phyloP scores from a whole-genome alignment of 768 basidiomycete genomes.

The Mycena leptocephala region DNA sequence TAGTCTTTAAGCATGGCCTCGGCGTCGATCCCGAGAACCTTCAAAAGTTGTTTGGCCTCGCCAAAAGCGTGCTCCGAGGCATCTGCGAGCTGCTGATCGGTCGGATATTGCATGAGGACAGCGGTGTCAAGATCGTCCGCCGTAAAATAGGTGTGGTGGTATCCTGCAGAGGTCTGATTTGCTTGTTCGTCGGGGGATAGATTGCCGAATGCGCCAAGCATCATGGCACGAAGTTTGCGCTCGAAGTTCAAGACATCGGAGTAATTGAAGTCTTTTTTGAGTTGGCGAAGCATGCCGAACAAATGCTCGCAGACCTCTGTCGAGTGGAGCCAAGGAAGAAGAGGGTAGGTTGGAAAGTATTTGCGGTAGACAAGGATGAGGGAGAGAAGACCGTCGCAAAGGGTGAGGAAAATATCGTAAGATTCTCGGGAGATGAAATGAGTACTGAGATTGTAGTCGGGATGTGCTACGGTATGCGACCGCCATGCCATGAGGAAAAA shows the following conservation, averaged over 20 bases:
- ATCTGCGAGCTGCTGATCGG: constrained; percentile 30
- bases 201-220: constrained; percentile 29
- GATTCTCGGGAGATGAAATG: constrained; percentile 44
- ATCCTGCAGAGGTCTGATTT: constrained; percentile 36
- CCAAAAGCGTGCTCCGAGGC: neutral
- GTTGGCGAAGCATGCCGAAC: too few relatives aligned
- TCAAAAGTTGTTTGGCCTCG: neutral
- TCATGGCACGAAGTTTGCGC: constrained; percentile 37
- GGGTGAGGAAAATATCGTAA: constrained; percentile 40
- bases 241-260: constrained; percentile 36
- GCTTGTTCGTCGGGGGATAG: constrained; percentile 27
- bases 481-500: constrained; percentile 47
- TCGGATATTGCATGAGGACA: constrained; percentile 29
- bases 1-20: neutral
- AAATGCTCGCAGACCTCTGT: constrained; percentile 48
- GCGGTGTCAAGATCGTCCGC: constrained; percentile 29
- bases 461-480: constrained; percentile 28
- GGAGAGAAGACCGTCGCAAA: constrained; percentile 37
- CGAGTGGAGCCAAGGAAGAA: constrained; percentile 52
- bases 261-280: constrained; percentile 41
- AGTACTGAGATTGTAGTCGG: constrained; percentile 36
- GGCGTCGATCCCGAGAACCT: neutral
- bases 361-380: constrained; percentile 40
- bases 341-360: constrained; percentile 33
- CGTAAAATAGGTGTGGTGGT: constrained; percentile 42